Percentiles rank a stretch among this genome's conserved stretches.
These are phyloP conservation scores for Apiospora pterosperma DNA, from an alignment of 2,329 filamentous ascomycete species.

Conservation along the genomic window DNA sequence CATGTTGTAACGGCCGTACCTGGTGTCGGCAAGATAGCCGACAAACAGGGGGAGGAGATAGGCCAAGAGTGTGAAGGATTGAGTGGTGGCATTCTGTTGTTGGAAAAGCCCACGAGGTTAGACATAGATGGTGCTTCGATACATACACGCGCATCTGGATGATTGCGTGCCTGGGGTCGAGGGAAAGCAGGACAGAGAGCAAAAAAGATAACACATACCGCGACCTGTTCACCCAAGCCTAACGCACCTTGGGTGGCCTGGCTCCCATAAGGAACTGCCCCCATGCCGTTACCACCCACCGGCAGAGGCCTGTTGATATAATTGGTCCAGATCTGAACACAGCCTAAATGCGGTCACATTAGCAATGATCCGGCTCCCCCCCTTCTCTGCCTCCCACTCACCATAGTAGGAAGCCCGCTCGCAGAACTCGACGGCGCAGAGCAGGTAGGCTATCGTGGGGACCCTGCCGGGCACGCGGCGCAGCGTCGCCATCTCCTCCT, in stretches of 20 bases:
- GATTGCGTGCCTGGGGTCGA: neutral
- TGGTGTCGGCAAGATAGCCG: conserved; percentile 63
- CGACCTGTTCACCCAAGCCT: conserved; percentile 49
- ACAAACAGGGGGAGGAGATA: conserved; percentile 55
- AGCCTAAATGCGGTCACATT: neutral
- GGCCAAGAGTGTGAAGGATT: conserved; percentile 55
- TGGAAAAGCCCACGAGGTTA: neutral
- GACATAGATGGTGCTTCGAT: too few relatives aligned
- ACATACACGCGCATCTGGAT: too few relatives aligned
- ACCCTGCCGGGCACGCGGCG: conserved; percentile 44
- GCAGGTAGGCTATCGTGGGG: conserved; percentile 48
- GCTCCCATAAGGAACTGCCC: conserved; percentile 35
- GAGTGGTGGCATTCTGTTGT: conserved; percentile 40
- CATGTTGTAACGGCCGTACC: conserved; percentile 66
- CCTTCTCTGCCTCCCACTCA: conserved; percentile 23
- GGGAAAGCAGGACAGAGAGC: neutral
- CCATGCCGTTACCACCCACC: conserved; percentile 42
- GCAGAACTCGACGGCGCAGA: conserved; percentile 58
- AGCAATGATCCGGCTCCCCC: neutral
- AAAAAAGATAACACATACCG: conserved; percentile 15
- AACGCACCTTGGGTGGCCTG: conserved; percentile 55
- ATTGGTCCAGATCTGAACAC: conserved; percentile 37
- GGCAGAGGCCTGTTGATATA: conserved; percentile 61
- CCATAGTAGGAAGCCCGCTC: conserved; percentile 62
- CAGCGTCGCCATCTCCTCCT: conserved; percentile 39